Evolutionary conservation across 2,329 filamentous ascomycete species (phyloP).

Genomic region (Diaporthe sp.): DNA sequence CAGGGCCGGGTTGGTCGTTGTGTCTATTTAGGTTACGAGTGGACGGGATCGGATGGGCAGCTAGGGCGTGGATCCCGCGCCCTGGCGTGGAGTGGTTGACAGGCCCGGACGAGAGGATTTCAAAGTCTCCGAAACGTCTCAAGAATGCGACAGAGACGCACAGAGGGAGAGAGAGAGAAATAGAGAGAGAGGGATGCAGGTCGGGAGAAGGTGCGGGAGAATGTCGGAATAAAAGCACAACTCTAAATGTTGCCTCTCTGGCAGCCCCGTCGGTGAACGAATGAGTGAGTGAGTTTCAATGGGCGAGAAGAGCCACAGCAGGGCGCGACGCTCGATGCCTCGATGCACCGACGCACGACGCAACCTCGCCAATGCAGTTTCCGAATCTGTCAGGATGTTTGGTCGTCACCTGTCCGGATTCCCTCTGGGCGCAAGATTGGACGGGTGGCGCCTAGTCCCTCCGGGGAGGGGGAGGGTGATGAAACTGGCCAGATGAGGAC

Average conservation of each 20-base stretch:
- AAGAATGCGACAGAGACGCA: slow-evolving; percentile 26
- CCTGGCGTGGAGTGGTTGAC: slow-evolving; percentile 25
- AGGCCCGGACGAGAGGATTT: slow-evolving; percentile 26
- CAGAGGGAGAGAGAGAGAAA: not conserved
- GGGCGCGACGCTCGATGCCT: not conserved
- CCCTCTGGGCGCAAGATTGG: slow-evolving; percentile 25
- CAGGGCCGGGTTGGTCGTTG: not conserved
- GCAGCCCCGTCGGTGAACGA: not conserved
- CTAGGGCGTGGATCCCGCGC: slow-evolving; percentile 17
- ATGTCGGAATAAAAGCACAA: slow-evolving; percentile 19
- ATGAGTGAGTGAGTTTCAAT: not conserved
- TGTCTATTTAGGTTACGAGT: not conserved
- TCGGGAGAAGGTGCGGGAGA: not conserved
- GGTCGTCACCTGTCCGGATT: slow-evolving; percentile 1
- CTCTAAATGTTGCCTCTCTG: slow-evolving; percentile 29
- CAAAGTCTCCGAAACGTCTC: slow-evolving; percentile 35
- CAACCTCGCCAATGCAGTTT: slow-evolving; percentile 12
- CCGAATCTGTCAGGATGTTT: slow-evolving; percentile 19
- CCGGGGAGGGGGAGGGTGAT: slow-evolving; percentile 5
- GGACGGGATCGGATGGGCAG: slow-evolving; percentile 17
- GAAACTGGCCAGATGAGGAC: slow-evolving; percentile 29
- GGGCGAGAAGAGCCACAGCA: not conserved
- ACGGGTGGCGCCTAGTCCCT: slow-evolving; percentile 1
- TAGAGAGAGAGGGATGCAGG: not conserved
- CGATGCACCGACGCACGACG: not conserved